Conservation (phyloP, 371 early-diverging fungal species). For the Actinomortierella ambigua region DNA sequence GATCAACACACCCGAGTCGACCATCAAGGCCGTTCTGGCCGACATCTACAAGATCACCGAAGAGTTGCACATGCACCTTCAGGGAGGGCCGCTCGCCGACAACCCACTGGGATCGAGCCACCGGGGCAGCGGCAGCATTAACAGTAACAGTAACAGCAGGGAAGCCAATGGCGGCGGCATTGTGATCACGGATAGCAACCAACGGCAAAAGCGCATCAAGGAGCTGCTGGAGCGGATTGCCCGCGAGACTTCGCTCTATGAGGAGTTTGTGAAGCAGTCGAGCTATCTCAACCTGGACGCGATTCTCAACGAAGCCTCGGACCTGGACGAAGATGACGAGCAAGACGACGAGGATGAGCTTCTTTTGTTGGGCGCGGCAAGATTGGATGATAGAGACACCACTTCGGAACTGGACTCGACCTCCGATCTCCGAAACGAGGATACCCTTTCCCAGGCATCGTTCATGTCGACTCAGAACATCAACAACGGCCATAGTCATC, state of each 20-base stretch:
- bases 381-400: constrained; percentile 16
- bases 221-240: constrained; percentile 65
- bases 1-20: constrained; percentile 62
- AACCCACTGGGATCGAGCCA: constrained; percentile 33
- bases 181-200: constrained; percentile 38
- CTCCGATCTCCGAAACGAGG: constrained; percentile 35
- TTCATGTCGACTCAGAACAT: too few relatives aligned
- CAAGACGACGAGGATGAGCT: constrained; percentile 22
- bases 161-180: constrained; percentile 47
- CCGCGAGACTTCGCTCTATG: constrained; percentile 72
- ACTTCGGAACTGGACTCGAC: constrained; percentile 35
- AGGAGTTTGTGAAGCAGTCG: constrained; percentile 76
- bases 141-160: too few relatives aligned
- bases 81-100: constrained; percentile 55
- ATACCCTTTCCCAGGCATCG: constrained; percentile 41
- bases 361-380: too few relatives aligned
- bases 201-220: constrained; percentile 47
- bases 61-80: constrained; percentile 63
- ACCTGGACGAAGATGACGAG: constrained; percentile 25
- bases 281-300: constrained; percentile 42
- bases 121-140: too few relatives aligned
- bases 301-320: constrained; percentile 40
- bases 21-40: constrained; percentile 65
- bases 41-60: constrained; percentile 63
- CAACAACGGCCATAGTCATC: constrained; percentile 17